Percentiles rank a stretch among this genome's conserved stretches.
phyloP scores from a whole-genome alignment of 352 stramenopile genomes.

The Phytophthora constricta region DNA sequence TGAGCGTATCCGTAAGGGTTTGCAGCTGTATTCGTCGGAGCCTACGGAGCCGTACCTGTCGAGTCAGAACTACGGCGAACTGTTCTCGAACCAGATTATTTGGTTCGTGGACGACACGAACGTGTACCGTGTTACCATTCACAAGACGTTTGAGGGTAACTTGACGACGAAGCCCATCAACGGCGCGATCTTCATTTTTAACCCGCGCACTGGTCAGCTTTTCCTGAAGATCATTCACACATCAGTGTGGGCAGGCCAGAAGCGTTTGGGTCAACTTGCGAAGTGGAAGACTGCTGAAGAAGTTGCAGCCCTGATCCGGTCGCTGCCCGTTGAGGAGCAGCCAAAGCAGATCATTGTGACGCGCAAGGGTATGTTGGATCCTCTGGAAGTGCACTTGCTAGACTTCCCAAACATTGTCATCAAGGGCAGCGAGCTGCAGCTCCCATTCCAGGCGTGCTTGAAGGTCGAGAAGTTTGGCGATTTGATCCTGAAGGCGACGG shows the following conservation, averaged over 20 bases:
- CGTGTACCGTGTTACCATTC: slow-evolving; percentile 98
- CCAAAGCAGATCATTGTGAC: slow-evolving; percentile 99
- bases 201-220: slow-evolving; percentile 98
- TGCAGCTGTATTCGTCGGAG: slow-evolving; percentile 99
- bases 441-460: slow-evolving; percentile 99
- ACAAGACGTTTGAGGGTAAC: slow-evolving; percentile 99
- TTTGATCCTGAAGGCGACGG: slow-evolving; percentile 98
- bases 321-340: slow-evolving; percentile 99
- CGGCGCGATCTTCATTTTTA: slow-evolving; percentile 99
- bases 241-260: slow-evolving; percentile 99
- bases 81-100: slow-evolving; percentile 99
- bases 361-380: slow-evolving; percentile 99
- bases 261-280: slow-evolving; percentile 98
- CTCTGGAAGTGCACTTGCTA: slow-evolving; percentile 98
- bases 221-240: slow-evolving; percentile 99
- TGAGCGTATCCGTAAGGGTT: slow-evolving; percentile 99
- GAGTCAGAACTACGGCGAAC: slow-evolving; percentile 99
- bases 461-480: slow-evolving; percentile 99
- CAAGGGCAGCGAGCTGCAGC: slow-evolving; percentile 98
- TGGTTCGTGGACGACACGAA: slow-evolving; percentile 99
- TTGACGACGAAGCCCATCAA: slow-evolving; percentile 99
- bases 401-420: slow-evolving; percentile 99
- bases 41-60: slow-evolving; percentile 99
- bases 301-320: slow-evolving; percentile 99
- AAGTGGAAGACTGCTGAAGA: slow-evolving; percentile 99